These are phyloP conservation scores for Phialocephala subalpina DNA, from an alignment of 2,329 filamentous ascomycete species.

Conservation along the genomic window DNA sequence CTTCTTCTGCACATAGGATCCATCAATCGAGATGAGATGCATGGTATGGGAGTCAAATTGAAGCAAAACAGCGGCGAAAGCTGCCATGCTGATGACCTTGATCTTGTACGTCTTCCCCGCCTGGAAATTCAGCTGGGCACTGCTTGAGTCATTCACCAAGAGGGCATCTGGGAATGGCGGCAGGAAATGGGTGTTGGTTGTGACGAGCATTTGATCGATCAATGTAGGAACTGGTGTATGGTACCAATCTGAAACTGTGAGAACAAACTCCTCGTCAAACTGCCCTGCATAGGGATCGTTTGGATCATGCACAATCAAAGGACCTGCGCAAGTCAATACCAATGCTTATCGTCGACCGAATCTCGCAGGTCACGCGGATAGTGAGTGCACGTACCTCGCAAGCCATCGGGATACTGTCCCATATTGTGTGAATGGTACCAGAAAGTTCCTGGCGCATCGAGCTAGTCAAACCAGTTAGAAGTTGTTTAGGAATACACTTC, in stretches of 20 bases:
- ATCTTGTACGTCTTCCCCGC: constrained; percentile 34
- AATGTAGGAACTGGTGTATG: constrained; percentile 45
- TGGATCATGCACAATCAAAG: constrained; percentile 68
- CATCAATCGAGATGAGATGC: constrained; percentile 57
- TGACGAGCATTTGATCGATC: constrained; percentile 24
- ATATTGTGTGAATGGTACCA: constrained; percentile 71
- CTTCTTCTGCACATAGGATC: constrained; percentile 47
- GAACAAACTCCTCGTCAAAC: constrained; percentile 65
- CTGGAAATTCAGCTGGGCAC: constrained; percentile 31
- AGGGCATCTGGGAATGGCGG: constrained; percentile 30
- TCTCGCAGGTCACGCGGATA: background rate
- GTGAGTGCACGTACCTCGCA: constrained; percentile 18
- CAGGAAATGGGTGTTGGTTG: constrained; percentile 19
- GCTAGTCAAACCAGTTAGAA: constrained; percentile 37
- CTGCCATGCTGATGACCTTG: constrained; percentile 31
- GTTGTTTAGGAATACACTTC: background rate
- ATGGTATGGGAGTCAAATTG: constrained; percentile 42
- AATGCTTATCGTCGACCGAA: background rate
- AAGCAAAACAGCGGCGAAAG: constrained; percentile 29
- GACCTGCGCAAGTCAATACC: constrained; percentile 45
- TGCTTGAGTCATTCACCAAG: constrained; percentile 26
- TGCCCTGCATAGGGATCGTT: constrained; percentile 56
- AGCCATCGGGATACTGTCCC: constrained; percentile 26
- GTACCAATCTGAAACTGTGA: constrained; percentile 67
- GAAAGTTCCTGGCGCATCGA: constrained; percentile 49